Evolutionary conservation across 2,329 filamentous ascomycete species (phyloP).

Genomic region (Didymellaceae sp.): DNA sequence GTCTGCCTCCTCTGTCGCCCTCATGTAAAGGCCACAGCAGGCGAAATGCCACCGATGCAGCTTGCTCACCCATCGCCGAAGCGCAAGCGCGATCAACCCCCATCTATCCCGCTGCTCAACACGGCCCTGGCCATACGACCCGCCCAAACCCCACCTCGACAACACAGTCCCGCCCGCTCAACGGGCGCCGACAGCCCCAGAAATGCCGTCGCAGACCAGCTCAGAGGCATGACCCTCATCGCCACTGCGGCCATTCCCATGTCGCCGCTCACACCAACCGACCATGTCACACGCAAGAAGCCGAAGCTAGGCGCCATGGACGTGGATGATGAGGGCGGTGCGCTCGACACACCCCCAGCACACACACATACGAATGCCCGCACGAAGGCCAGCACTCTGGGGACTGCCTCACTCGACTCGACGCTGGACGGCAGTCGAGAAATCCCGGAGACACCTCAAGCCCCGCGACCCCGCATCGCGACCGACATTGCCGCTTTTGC

Average conservation of each 20-base stretch:
- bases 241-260: constrained; percentile 38
- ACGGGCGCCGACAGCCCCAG: constrained; percentile 41
- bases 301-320: constrained; percentile 41
- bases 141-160: constrained; percentile 32
- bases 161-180: constrained; percentile 30
- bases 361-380: constrained; percentile 4
- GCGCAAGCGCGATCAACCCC: constrained; percentile 46
- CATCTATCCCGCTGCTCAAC: constrained; percentile 41
- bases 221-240: constrained; percentile 41
- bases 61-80: constrained; percentile 47
- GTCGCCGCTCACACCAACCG: constrained; percentile 44
- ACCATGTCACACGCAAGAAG: constrained; percentile 46
- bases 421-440: constrained; percentile 19
- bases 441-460: constrained; percentile 43
- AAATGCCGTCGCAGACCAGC: constrained; percentile 46
- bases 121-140: constrained; percentile 37
- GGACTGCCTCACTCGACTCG: constrained; percentile 11
- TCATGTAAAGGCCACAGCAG: constrained; percentile 33
- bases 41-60: constrained; percentile 45
- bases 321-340: constrained; percentile 24
- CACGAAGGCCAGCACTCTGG: constrained; percentile 7
- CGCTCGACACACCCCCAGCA: constrained; percentile 11
- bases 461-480: constrained; percentile 43
- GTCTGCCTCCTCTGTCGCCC: constrained; percentile 13
- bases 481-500: constrained; percentile 39